Evolutionary conservation across 1,139 yeast species (phyloP).

Genomic region (Kodamaea derodonti): DNA sequence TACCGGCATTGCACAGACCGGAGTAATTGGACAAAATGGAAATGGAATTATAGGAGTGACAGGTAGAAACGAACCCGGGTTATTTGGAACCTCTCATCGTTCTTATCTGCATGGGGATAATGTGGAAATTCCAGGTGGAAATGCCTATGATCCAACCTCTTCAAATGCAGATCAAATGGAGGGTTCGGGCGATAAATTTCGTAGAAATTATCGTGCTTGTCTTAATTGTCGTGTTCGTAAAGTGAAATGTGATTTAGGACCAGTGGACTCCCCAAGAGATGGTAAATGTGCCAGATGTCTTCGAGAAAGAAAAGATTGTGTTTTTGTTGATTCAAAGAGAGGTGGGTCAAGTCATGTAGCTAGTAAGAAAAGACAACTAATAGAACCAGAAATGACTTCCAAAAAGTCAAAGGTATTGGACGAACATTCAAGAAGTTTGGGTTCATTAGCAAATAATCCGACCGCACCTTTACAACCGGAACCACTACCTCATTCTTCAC

Average conservation of each 20-base stretch:
- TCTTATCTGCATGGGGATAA: not conserved
- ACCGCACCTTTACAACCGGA: not conserved
- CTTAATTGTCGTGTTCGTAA: constrained; percentile 78
- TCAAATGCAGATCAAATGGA: too few species aligned
- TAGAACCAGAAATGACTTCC: not conserved
- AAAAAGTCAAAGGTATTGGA: not conserved
- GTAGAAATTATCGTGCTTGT: constrained; percentile 78
- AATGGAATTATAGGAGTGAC: not conserved
- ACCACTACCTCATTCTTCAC: constrained; percentile 1
- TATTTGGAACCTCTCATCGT: not conserved
- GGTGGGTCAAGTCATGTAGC: constrained; percentile 50
- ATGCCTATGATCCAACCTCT: not conserved
- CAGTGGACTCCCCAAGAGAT: constrained; percentile 64
- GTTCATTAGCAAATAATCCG: not conserved
- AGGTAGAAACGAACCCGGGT: not conserved
- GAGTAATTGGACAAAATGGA: not conserved
- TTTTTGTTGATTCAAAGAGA: constrained; percentile 62
- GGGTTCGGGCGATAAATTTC: constrained; percentile 25
- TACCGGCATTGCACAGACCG: not conserved
- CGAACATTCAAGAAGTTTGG: constrained; percentile 6
- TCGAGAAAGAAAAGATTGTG: constrained; percentile 77
- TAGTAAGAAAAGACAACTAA: constrained; percentile 16
- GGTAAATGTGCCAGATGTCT: constrained; percentile 87
- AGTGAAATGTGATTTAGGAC: constrained; percentile 81
- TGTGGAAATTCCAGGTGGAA: not conserved